Base-by-base conservation (phyloP, 2,329 filamentous ascomycete species). In the Dothideomycetes sp. region DNA sequence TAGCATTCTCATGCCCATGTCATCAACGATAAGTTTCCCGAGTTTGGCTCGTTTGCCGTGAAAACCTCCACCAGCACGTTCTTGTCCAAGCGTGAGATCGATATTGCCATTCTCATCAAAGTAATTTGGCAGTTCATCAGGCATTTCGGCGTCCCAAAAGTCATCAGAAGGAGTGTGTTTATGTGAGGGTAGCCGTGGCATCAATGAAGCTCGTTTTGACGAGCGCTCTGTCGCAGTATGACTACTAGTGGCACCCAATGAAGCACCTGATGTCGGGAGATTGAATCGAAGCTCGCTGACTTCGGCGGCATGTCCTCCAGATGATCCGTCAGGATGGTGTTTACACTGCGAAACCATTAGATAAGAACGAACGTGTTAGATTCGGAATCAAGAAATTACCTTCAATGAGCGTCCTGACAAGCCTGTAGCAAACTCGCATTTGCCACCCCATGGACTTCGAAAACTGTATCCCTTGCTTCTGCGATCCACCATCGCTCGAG, bases 261-360 rank as follows among this genome's bases (percentile, higher is more conserved):
- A 9, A 11, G 16, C 19, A 19, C 19, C 16, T 4, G 34, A 35
- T 59, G 36, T 72, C 75, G 1, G 86, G 0, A 94, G 72, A 56
- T 94, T 94, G 68, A 94, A 95, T 14, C 88, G 78, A 43, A 96
- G 66, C 59, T 95, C 89, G 58, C 85, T 93, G 18, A 94, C 75
- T 1, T 70, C 65, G 51, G 68, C 52, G 44, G 66, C 31, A 5
- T 43, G 42, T 35, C 19, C 52, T 54, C 67, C 64, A 19, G 73
- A 70, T 31, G 34, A 15, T 43, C 41, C n/a, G n/a, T n/a, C 2
- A 87, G 66, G n/a, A 74, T 64, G 57, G 12, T 93, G 85, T 41
- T 77, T 78, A 60, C 83, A 88, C 56, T 63, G 18, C 16, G n/a
- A 29, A 3, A 22, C n/a, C 5, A 3, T 37, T 56, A 41, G 38